A percentile compares a stretch with the other conserved stretches of the same genome.
phyloP scores from a whole-genome alignment of 1,284 basidiomycete species.

The Cryptococcus sp. region DNA sequence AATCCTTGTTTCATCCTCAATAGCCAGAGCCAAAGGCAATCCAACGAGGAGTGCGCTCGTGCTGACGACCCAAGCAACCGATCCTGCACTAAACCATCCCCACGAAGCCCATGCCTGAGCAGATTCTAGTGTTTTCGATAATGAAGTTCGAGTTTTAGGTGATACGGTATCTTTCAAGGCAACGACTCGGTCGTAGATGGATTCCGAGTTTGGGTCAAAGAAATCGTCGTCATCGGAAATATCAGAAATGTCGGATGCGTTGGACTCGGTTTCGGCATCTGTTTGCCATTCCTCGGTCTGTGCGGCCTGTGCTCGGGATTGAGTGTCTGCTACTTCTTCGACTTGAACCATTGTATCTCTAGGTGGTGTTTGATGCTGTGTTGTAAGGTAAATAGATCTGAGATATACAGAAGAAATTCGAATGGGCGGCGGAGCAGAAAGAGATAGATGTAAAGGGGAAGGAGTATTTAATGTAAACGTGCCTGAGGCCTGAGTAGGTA shows the following conservation, averaged over 20 bases:
- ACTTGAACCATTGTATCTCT: constrained; percentile 38
- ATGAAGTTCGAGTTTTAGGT: constrained; percentile 74
- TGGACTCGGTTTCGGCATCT: constrained; percentile 39
- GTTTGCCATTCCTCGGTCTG: constrained; percentile 33
- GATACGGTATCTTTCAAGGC: constrained; percentile 95
- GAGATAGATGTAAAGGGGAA: too few species aligned
- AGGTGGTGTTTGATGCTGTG: neutral
- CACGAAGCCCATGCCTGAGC: constrained; percentile 62
- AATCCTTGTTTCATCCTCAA: constrained; percentile 94
- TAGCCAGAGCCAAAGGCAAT: constrained; percentile 81
- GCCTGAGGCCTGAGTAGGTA: too few species aligned
- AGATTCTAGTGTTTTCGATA: constrained; percentile 60
- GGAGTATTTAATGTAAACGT: too few species aligned
- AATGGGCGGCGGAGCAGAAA: too few species aligned
- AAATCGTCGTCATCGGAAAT: constrained; percentile 35
- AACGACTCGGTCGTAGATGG: constrained; percentile 79
- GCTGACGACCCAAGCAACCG: constrained; percentile 89
- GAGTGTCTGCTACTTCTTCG: constrained; percentile 41
- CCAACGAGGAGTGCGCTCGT: constrained; percentile 91
- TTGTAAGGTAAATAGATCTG: too few species aligned
- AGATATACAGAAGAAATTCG: too few species aligned
- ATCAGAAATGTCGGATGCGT: constrained; percentile 9
- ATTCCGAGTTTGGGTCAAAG: constrained; percentile 54
- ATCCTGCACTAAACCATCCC: constrained; percentile 62
- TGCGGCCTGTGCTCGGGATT: constrained; percentile 7